Conservation (phyloP, 2,329 filamentous ascomycete species). For the Tolypocladium pustulatum region DNA sequence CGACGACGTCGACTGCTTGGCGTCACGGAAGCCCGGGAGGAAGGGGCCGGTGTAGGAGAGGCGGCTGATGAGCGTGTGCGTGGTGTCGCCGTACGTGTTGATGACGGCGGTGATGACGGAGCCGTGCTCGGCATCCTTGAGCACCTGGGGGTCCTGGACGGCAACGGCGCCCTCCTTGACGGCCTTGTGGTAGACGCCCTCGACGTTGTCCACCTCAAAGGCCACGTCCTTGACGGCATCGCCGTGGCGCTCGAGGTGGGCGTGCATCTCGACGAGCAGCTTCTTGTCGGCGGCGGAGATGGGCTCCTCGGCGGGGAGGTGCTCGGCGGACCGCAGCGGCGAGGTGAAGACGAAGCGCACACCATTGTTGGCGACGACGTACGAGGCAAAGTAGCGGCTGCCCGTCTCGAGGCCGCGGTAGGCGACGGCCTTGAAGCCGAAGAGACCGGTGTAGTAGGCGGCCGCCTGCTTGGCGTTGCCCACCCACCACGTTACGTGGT, state of each 20-base stretch:
- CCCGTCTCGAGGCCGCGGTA: conserved; percentile 86
- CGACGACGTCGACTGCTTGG: conserved; percentile 26
- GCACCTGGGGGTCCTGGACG: conserved; percentile 47
- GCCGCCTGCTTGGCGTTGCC: conserved; percentile 95
- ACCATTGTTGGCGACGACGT: conserved; percentile 68
- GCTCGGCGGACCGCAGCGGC: conserved; percentile 54
- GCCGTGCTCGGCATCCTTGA: conserved; percentile 50
- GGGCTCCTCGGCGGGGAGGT: conserved; percentile 47
- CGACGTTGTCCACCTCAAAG: conserved; percentile 86
- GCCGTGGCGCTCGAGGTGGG: conserved; percentile 76
- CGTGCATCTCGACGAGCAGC: conserved; percentile 65
- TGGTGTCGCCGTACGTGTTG: conserved; percentile 88
- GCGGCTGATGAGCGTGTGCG: conserved; percentile 79
- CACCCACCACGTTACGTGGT: conserved; percentile 93
- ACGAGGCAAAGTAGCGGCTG: conserved; percentile 67
- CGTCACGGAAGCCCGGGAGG: conserved; percentile 68
- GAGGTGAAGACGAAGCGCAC: conserved; percentile 80
- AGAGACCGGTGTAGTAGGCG: conserved; percentile 75
- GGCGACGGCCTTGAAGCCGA: conserved; percentile 75
- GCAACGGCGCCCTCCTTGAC: conserved; percentile 52
- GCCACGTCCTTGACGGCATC: conserved; percentile 93
- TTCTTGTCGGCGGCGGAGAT: conserved; percentile 53
- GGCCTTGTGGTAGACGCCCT: conserved; percentile 67
- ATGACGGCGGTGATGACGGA: conserved; percentile 68
- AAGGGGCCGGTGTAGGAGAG: conserved; percentile 62